Percentiles rank a stretch among this genome's conserved stretches.
Evolutionary conservation across 805 yeast genomes (phyloP).

Genomic region (Zygosaccharomyces gambellarensis): DNA sequence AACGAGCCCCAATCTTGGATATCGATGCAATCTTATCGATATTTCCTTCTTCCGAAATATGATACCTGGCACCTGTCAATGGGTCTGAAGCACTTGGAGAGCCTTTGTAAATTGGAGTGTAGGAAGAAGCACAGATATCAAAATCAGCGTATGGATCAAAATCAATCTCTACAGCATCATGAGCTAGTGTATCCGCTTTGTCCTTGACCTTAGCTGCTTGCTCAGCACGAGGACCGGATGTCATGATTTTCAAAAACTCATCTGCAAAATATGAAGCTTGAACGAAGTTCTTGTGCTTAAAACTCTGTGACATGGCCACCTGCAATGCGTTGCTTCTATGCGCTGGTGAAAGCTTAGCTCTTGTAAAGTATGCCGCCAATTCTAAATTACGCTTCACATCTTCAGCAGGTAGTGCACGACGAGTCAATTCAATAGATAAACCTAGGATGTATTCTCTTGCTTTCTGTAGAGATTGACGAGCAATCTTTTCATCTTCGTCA

Average conservation of each 20-base stretch:
- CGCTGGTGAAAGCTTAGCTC: conserved; percentile 70
- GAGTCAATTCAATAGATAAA: conserved; percentile 79
- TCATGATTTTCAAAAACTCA: conserved; percentile 65
- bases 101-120: conserved; percentile 84
- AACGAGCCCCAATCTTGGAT: conserved; percentile 83
- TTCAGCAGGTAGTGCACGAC: conserved; percentile 71
- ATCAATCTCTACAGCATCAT: conserved; percentile 84
- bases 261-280: conserved; percentile 87
- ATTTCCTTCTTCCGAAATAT: conserved; percentile 69
- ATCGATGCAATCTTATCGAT: conserved; percentile 70
- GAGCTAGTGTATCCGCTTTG: conserved; percentile 72
- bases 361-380: conserved; percentile 92
- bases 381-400: conserved; percentile 84
- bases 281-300: conserved; percentile 81
- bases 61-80: conserved; percentile 85
- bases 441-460: conserved; percentile 92
- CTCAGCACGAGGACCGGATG: conserved; percentile 78
- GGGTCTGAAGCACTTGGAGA: conserved; percentile 67
- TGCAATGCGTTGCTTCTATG: conserved; percentile 86
- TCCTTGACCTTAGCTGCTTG: conserved; percentile 80
- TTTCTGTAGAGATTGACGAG: conserved; percentile 61
- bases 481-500: conserved; percentile 72
- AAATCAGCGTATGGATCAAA: conserved; percentile 90
- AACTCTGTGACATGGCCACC: conserved; percentile 92
- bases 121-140: conserved; percentile 81